Base-by-base conservation (phyloP, 108 stramenopile genomes). In the Cyclotella choctawhatcheeana region DNA sequence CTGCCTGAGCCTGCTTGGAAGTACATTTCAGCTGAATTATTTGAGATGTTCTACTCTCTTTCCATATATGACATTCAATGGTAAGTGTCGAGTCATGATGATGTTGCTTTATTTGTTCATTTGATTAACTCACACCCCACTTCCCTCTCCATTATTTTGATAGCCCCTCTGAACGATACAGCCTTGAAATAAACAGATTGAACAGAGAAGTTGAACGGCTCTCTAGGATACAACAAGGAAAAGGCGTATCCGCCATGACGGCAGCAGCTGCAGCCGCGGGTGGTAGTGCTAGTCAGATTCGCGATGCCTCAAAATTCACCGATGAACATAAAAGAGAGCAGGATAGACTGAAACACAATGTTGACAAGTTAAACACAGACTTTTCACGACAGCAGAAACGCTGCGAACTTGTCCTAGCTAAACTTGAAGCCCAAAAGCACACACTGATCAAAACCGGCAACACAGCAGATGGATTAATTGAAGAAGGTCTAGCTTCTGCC, bases 61-160 rank as follows among this genome's bases (percentile, higher is more conserved):
- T 63, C 77, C 2, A 66, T 92, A 2, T 89, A 88, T 63, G 96
- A 97, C 60, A 85, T 97, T 29, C 75, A 68, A 21, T 89, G n/a
- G n/a, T n/a, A n/a, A n/a, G n/a, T n/a, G n/a, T n/a, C n/a, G n/a
- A n/a, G n/a, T n/a, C n/a, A n/a, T n/a, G n/a, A n/a, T n/a, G n/a
- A n/a, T n/a, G n/a, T n/a, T n/a, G n/a, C n/a, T n/a, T n/a, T n/a
- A n/a, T n/a, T n/a, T n/a, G n/a, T n/a, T n/a, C n/a, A n/a, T n/a
- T n/a, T n/a, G n/a, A n/a, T n/a, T n/a, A n/a, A n/a, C n/a, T n/a
- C n/a, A n/a, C n/a, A n/a, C n/a, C n/a, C n/a, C n/a, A n/a, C n/a
- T n/a, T n/a, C n/a, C n/a, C n/a, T n/a, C n/a, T n/a, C n/a, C n/a
- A n/a, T n/a, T n/a, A n/a, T n/a, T n/a, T n/a, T n/a, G n/a, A n/a